These are phyloP conservation scores for Viola pubescens DNA, from an alignment of 441 rosid genomes.

Conservation along the genomic window DNA sequence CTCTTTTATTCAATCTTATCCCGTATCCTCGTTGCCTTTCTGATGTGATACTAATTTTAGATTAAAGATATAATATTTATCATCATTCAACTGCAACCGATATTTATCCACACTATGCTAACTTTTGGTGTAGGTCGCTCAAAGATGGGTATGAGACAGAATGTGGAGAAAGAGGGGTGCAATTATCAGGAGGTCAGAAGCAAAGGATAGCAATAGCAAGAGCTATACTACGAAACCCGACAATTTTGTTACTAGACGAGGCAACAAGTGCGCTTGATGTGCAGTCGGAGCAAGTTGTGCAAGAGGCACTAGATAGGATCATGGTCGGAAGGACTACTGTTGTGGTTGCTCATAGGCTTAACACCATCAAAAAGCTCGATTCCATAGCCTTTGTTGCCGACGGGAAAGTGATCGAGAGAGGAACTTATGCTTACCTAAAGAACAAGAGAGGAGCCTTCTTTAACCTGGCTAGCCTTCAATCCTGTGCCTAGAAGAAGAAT, in stretches of 20 bases:
- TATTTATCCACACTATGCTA: not conserved
- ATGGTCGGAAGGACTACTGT: slow-evolving; percentile 64
- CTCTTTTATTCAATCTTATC: too few relatives aligned
- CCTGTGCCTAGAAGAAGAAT: not conserved
- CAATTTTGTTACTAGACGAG: slow-evolving; percentile 60
- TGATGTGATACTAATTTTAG: too few relatives aligned
- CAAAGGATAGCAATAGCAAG: slow-evolving; percentile 79
- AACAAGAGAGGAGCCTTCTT: slow-evolving; percentile 55
- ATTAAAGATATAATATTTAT: too few relatives aligned
- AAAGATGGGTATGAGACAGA: slow-evolving; percentile 69
- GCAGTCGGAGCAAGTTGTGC: slow-evolving; percentile 72
- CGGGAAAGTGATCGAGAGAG: slow-evolving; percentile 61
- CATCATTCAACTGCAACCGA: too few relatives aligned
- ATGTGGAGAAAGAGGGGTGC: slow-evolving; percentile 88
- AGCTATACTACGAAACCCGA: slow-evolving; percentile 61
- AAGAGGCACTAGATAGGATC: slow-evolving; percentile 64
- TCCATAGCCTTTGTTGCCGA: slow-evolving; percentile 56
- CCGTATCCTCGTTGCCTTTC: too few relatives aligned
- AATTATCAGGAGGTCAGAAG: slow-evolving; percentile 80
- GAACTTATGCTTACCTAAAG: slow-evolving; percentile 50
- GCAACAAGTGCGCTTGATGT: slow-evolving; percentile 82
- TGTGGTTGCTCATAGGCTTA: slow-evolving; percentile 74
- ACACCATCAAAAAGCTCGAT: slow-evolving; percentile 54
- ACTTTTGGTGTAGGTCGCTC: slow-evolving; percentile 32
- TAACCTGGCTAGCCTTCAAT: slow-evolving; percentile 41